Base-by-base conservation (phyloP, 73 alveolate genomes). In the Paramecium sonneborni region DNA sequence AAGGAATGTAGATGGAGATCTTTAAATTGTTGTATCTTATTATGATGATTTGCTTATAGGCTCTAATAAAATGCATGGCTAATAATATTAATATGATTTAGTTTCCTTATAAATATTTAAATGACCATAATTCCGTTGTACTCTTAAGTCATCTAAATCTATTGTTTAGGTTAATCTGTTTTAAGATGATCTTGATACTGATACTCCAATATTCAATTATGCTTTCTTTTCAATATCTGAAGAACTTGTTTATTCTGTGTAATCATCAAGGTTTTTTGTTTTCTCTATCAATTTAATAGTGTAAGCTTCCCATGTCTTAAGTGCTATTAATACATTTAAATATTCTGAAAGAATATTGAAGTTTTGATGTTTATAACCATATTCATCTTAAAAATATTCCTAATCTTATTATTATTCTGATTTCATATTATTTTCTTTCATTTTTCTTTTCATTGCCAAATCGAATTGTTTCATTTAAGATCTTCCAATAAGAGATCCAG, bases 291-390 rank as follows among this genome's bases (percentile, higher is more conserved):
- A 21, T 26, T 41, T 79, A 20, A 18, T 14, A 4, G 90, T 43
- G 32, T 43, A 79, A 4, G 69, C 7, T 24, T 43, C 76, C 90
- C 90, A 79, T 1, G 90, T 79, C 41, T 46, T 79, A 24, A 43
- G 55, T 20, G 90, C 55, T 10, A 79, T 79, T 6, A 79, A 34
- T 0, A 79, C 90, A 79, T 79, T 79, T 1, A 79, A 6, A 41
- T 79, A 79, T 44, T 79, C 90, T 43, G 44, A 79, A 2, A 79
- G 72, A 2, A 79, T 79, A 23, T 79, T 79, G 15, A 79, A 79
- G 44, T 79, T 79, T 79, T 79, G 5, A 79, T 79, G 55, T 79
- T 38, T 26, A 24, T n/a, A 79, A 52, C 15, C 18, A 6, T n/a
- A 52, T 18, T 52, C 68, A 6, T 52, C 68, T 52, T 52, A 15